Evolutionary conservation across 495 filamentous ascomycete species (phyloP).

Genomic region (Annulohypoxylon bovei): DNA sequence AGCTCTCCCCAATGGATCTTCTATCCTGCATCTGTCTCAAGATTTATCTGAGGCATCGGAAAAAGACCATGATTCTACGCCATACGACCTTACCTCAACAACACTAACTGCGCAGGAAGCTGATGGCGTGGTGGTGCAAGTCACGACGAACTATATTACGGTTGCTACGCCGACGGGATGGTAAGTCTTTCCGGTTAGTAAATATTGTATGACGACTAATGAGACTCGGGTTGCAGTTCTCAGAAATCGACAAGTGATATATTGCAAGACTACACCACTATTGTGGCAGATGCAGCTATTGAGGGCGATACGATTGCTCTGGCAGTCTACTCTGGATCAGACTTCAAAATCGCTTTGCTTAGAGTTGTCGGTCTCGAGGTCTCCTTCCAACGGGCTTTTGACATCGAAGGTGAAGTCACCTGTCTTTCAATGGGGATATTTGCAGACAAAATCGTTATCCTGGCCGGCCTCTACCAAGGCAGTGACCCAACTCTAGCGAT

Average conservation of each 20-base stretch:
- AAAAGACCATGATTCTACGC: constrained; percentile 50
- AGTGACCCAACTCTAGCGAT: constrained; percentile 42
- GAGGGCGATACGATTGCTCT: constrained; percentile 47
- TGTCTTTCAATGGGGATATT: constrained; percentile 46
- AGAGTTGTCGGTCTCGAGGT: constrained; percentile 37
- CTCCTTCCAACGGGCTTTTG: constrained; percentile 35
- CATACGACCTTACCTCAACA: constrained; percentile 60
- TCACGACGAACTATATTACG: constrained; percentile 63
- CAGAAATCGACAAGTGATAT: constrained; percentile 40
- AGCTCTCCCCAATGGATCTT: constrained; percentile 58
- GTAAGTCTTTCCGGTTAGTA: constrained; percentile 41
- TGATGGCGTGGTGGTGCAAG: constrained; percentile 58
- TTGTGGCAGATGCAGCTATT: constrained; percentile 50
- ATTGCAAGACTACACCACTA: constrained; percentile 29
- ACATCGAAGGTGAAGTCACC: constrained; percentile 54
- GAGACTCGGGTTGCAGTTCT: constrained; percentile 30
- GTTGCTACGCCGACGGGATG: constrained; percentile 41
- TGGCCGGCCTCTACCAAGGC: constrained; percentile 47
- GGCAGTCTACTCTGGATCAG: constrained; percentile 45
- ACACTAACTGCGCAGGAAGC: constrained; percentile 63
- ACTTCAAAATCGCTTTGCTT: constrained; percentile 49
- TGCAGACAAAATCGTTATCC: constrained; percentile 32
- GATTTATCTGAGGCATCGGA: constrained; percentile 51
- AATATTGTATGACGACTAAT: constrained; percentile 16
- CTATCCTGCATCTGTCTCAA: constrained; percentile 49